Evolutionary conservation across 352 stramenopile genomes (phyloP).

Genomic region (Pythium phragmitis): DNA sequence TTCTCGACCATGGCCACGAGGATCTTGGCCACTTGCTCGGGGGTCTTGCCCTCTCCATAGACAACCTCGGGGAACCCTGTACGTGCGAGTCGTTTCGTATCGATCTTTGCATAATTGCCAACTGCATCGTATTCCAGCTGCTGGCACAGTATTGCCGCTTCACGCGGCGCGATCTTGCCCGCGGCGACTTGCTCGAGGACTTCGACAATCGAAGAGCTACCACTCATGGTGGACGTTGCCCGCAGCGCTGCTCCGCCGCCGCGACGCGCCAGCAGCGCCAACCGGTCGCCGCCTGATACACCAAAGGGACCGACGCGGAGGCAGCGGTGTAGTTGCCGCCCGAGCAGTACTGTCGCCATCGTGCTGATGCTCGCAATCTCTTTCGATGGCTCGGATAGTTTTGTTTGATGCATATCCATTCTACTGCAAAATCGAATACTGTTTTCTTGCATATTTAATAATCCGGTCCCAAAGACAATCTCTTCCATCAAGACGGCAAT

Average conservation of each 20-base stretch:
- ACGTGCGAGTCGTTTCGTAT: slow-evolving; percentile 84
- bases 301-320: neutral
- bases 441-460: slow-evolving; percentile 4
- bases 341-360: neutral
- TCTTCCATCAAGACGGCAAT: slow-evolving; percentile 1
- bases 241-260: neutral
- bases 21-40: slow-evolving; percentile 88
- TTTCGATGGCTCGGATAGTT: neutral
- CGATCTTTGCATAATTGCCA: slow-evolving; percentile 78
- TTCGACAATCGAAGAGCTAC: slow-evolving; percentile 34
- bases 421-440: slow-evolving; percentile 7
- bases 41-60: slow-evolving; percentile 93
- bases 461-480: no score
- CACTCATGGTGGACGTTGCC: neutral
- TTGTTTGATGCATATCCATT: neutral
- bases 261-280: neutral
- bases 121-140: slow-evolving; percentile 54
- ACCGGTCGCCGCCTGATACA: neutral
- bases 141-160: slow-evolving; percentile 31
- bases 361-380: neutral
- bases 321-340: neutral
- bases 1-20: slow-evolving; percentile 86
- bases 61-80: slow-evolving; percentile 95
- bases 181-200: slow-evolving; percentile 59
- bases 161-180: slow-evolving; percentile 39